Percentiles rank a stretch among this genome's conserved stretches.
Conservation (phyloP, 1,284 basidiomycete species). For the Fomitopsis schrenkii region DNA sequence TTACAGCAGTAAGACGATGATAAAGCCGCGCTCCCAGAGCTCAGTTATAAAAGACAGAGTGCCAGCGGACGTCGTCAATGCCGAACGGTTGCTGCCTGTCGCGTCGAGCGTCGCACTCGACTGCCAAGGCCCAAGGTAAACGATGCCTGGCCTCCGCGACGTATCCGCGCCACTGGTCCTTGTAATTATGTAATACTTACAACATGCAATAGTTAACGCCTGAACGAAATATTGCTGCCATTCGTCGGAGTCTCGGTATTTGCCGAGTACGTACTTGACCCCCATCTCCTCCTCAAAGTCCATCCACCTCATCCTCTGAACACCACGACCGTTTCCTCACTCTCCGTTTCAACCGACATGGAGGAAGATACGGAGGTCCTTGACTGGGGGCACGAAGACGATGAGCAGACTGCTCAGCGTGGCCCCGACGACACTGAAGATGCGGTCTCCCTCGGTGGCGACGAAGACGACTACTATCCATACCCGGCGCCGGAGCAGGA, state of each 20-base stretch:
- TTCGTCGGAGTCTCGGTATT: constrained; percentile 4
- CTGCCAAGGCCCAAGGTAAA: no score
- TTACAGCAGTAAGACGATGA: constrained; percentile 16
- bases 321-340: background rate
- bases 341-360: constrained; percentile 34
- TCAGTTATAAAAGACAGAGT: background rate
- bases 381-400: constrained; percentile 75
- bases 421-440: constrained; percentile 56
- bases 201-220: background rate
- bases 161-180: background rate
- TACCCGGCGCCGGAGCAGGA: constrained; percentile 27
- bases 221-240: background rate
- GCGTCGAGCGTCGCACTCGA: no score
- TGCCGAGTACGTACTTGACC: constrained; percentile 3
- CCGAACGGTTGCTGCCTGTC: background rate
- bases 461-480: constrained; percentile 54
- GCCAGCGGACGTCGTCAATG: background rate
- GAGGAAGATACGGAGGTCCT: constrained; percentile 65
- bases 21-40: background rate
- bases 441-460: constrained; percentile 67
- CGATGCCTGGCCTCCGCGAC: no score
- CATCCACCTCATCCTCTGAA: background rate
- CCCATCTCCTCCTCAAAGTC: background rate
- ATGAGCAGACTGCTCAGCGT: constrained; percentile 35
- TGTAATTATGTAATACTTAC: background rate